phyloP scores from a whole-genome alignment of 106 monocot species.

The Acorus calamus region DNA sequence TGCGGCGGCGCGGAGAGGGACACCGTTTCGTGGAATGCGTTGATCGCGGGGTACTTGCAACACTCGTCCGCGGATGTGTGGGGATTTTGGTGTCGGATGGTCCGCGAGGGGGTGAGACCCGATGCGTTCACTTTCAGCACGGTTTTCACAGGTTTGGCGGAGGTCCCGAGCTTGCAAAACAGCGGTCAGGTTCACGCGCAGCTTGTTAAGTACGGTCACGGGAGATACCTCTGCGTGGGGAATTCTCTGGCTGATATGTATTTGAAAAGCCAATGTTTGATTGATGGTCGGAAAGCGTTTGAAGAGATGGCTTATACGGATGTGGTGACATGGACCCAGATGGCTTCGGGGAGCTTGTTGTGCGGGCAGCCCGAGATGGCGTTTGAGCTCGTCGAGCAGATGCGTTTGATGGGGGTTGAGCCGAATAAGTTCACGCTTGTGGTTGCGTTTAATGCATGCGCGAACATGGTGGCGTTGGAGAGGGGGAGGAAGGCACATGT shows the following conservation, averaged over 20 bases:
- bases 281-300: constrained; percentile 31
- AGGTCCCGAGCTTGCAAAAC: constrained; percentile 10
- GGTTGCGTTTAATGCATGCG: constrained; percentile 45
- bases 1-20: constrained; percentile 26
- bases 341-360: constrained; percentile 45
- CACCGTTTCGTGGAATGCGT: constrained; percentile 73
- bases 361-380: constrained; percentile 46
- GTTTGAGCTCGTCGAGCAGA: constrained; percentile 24
- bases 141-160: constrained; percentile 50
- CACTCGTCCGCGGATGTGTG: constrained; percentile 30
- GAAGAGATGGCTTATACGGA: constrained; percentile 43
- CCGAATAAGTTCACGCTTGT: constrained; percentile 76
- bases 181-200: constrained; percentile 54
- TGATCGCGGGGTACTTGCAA: constrained; percentile 54
- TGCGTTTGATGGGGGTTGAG: constrained; percentile 40
- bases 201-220: constrained; percentile 44
- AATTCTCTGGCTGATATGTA: constrained; percentile 72
- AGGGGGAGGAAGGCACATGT: constrained; percentile 64
- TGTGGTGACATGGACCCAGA: constrained; percentile 77
- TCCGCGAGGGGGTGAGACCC: constrained; percentile 25
- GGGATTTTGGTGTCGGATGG: constrained; percentile 59
- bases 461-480: constrained; percentile 36
- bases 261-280: constrained; percentile 31
- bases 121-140: constrained; percentile 75
- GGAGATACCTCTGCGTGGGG: constrained; percentile 41